Conservation (phyloP, 176 grass and related monocot species). For the Oropetium thomaeum region DNA sequence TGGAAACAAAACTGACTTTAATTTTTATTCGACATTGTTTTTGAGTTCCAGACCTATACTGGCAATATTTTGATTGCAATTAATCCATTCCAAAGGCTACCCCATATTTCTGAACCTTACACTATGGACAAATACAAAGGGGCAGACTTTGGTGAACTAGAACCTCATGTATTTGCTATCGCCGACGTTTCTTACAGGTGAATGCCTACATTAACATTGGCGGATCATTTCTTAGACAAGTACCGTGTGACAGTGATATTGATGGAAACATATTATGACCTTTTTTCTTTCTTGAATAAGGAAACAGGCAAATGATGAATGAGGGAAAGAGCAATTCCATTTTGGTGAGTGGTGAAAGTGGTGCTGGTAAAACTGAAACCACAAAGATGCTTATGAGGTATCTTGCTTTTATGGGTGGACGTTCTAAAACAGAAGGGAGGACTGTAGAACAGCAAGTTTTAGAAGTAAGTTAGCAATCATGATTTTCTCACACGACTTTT, state of each 20-base stretch:
- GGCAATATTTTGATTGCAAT: constrained; percentile 94
- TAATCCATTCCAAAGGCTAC: constrained; percentile 90
- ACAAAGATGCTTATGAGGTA: constrained; percentile 98
- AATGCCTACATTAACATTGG: constrained; percentile 39
- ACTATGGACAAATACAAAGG: constrained; percentile 84
- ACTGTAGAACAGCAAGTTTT: constrained; percentile 97
- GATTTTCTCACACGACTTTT: constrained; percentile 21
- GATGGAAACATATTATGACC: constrained; percentile 39
- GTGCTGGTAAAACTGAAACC: constrained; percentile 98
- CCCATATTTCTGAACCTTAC: constrained; percentile 62
- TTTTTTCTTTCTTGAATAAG: constrained; percentile 50
- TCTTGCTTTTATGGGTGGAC: constrained; percentile 85
- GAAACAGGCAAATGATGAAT: constrained; percentile 94
- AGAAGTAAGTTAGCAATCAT: constrained; percentile 58
- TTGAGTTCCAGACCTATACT: constrained; percentile 71
- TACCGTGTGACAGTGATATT: constrained; percentile 27
- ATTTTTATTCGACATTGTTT: constrained; percentile 14
- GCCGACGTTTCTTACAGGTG: constrained; percentile 95
- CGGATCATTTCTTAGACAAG: constrained; percentile 31
- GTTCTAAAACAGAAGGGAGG: constrained; percentile 66
- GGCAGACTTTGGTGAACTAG: constrained; percentile 71
- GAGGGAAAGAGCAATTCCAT: constrained; percentile 89
- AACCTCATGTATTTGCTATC: constrained; percentile 90
- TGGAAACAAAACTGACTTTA: neutral
- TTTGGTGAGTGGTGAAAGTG: constrained; percentile 98